These are phyloP conservation scores for Peziza echinospora DNA, from an alignment of 495 filamentous ascomycete species.

Conservation along the genomic window DNA sequence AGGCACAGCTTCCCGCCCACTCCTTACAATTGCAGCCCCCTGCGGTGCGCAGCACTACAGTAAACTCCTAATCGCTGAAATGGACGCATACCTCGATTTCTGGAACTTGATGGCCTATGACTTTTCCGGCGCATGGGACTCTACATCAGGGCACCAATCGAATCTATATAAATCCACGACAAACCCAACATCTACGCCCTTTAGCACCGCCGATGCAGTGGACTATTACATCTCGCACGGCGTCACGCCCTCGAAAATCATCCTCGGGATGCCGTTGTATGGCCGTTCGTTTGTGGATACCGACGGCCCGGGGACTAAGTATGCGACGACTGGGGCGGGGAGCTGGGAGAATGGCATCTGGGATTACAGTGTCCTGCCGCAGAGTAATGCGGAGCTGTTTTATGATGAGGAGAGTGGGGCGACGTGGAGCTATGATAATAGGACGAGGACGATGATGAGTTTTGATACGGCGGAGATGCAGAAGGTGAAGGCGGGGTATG, in stretches of 20 bases:
- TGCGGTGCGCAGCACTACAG: constrained; percentile 34
- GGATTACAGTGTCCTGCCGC: constrained; percentile 46
- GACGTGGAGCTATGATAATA: constrained; percentile 48
- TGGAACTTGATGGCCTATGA: constrained; percentile 76
- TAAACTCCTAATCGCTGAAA: constrained; percentile 39
- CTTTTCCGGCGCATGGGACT: constrained; percentile 50
- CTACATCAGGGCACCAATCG: constrained; percentile 45
- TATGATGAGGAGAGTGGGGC: constrained; percentile 34
- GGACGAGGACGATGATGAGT: constrained; percentile 37
- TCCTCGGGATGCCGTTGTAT: constrained; percentile 70
- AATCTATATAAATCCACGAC: constrained; percentile 40
- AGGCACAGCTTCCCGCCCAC: constrained; percentile 30
- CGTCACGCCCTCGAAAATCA: constrained; percentile 43
- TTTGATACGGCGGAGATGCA: constrained; percentile 49
- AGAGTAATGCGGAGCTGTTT: constrained; percentile 25
- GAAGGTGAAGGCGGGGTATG: constrained; percentile 40
- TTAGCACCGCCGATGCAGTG: constrained; percentile 45
- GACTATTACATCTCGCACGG: constrained; percentile 42
- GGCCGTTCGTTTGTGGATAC: constrained; percentile 59
- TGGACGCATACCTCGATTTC: constrained; percentile 59
- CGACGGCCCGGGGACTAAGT: constrained; percentile 43
- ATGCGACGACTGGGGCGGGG: constrained; percentile 41
- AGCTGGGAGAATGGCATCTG: constrained; percentile 62
- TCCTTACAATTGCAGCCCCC: constrained; percentile 53
- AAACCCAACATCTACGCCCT: constrained; percentile 40